Percentiles rank a stretch among this genome's conserved stretches.
These are phyloP conservation scores for Colletotrichum eleusines DNA, from an alignment of 2,329 filamentous ascomycete genomes.

Conservation along the genomic window DNA sequence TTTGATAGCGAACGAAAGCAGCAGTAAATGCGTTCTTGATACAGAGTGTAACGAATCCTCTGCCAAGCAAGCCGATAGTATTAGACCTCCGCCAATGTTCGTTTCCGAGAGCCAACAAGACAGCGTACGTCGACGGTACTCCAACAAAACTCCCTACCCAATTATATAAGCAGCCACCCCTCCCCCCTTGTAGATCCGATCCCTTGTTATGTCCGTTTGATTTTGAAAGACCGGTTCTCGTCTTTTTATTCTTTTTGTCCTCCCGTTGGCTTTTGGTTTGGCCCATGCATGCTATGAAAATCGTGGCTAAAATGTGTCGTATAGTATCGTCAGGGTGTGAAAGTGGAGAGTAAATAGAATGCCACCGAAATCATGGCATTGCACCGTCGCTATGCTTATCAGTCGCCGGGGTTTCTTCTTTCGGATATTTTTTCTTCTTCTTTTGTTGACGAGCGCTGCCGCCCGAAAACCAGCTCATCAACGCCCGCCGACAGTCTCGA, in stretches of 20 bases:
- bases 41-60: constrained; percentile 1
- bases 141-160: constrained; percentile 36
- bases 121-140: constrained; percentile 10
- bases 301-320: constrained; percentile 39
- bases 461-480: constrained; percentile 15
- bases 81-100: constrained; percentile 24
- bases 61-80: constrained; percentile 13
- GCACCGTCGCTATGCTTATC: constrained; percentile 37
- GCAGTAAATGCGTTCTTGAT: not conserved
- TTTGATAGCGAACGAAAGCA: constrained; percentile 18
- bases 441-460: not conserved
- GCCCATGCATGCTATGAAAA: constrained; percentile 39
- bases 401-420: constrained; percentile 12
- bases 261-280: constrained; percentile 35
- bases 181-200: constrained; percentile 29
- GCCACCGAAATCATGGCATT: constrained; percentile 22
- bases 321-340: constrained; percentile 39
- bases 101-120: constrained; percentile 3
- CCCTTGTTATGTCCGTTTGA: constrained; percentile 34
- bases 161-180: constrained; percentile 37
- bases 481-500: constrained; percentile 42
- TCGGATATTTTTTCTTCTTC: no score
- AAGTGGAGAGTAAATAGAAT: constrained; percentile 25
- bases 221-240: constrained; percentile 38
- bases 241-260: constrained; percentile 23